Evolutionary conservation across 2,329 filamentous ascomycete genomes (phyloP).

Genomic region (Cytospora schulzeri): DNA sequence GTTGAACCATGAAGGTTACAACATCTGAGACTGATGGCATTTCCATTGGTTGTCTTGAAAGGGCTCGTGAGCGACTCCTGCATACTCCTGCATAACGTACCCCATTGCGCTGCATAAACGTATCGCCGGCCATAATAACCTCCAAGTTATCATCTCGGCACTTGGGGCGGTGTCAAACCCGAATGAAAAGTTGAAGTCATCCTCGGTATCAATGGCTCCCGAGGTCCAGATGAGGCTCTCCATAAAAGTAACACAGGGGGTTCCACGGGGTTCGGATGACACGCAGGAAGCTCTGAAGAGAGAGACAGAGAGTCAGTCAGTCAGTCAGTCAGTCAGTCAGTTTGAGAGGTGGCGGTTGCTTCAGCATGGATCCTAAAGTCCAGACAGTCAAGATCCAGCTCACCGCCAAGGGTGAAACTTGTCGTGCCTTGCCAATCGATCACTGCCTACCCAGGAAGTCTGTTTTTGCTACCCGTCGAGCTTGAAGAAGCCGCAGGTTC

Average conservation of each 20-base stretch:
- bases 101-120: conserved; percentile 23
- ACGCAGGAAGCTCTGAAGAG: neutral
- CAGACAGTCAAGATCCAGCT: neutral
- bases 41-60: conserved; percentile 22
- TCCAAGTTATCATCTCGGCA: conserved; percentile 8
- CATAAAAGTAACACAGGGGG: neutral
- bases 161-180: neutral
- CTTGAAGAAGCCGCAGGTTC: conserved; percentile 1
- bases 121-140: conserved; percentile 16
- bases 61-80: conserved; percentile 19
- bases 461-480: neutral
- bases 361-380: neutral
- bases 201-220: neutral
- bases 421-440: conserved; percentile 15
- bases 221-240: neutral
- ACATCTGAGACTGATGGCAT: conserved; percentile 9
- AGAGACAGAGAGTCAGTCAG: neutral
- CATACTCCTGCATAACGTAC: conserved; percentile 25
- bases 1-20: conserved; percentile 8
- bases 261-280: neutral
- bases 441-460: neutral
- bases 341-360: neutral
- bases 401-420: conserved; percentile 21
- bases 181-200: neutral
- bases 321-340: neutral